Conservation (phyloP, 179 eudicot species). For the Beta lomatogona region DNA sequence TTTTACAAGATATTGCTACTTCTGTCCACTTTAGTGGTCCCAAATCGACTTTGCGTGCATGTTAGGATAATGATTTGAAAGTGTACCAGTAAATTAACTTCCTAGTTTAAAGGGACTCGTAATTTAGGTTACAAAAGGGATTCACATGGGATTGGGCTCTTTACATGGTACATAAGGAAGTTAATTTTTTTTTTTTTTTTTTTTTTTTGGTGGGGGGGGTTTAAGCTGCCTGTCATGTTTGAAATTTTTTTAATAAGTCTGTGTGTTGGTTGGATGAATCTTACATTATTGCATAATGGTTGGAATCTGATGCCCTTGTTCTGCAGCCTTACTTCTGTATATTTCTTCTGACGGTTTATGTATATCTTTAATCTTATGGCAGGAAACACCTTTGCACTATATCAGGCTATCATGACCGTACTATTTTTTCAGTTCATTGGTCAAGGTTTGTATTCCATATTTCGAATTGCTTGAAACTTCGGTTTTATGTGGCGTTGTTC, state of each 20-base stretch:
- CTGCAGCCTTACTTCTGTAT: not conserved
- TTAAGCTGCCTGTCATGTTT: no score
- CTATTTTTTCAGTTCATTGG: constrained; percentile 89
- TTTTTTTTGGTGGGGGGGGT: no score
- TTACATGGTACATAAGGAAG: no score
- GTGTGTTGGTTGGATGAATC: not conserved
- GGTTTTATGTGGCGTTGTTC: not conserved
- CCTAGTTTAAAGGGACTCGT: not conserved
- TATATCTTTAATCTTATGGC: constrained; percentile 27
- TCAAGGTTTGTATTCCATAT: constrained; percentile 62
- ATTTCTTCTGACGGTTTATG: not conserved
- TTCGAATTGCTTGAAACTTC: constrained; percentile 8
- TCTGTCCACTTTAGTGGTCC: not conserved
- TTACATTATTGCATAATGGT: not conserved
- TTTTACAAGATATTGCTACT: not conserved
- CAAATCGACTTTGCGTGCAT: not conserved
- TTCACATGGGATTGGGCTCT: not conserved
- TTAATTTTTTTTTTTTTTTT: no score
- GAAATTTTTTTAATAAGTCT: not conserved
- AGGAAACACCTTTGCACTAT: constrained; percentile 89
- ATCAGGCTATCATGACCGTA: constrained; percentile 90
- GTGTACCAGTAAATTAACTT: not conserved
- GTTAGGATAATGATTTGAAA: not conserved
- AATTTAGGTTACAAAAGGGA: not conserved
- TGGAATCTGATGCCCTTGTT: not conserved